These are phyloP conservation scores for Aspergillus carlsbadensis DNA, from an alignment of 495 filamentous ascomycete genomes.

Conservation along the genomic window DNA sequence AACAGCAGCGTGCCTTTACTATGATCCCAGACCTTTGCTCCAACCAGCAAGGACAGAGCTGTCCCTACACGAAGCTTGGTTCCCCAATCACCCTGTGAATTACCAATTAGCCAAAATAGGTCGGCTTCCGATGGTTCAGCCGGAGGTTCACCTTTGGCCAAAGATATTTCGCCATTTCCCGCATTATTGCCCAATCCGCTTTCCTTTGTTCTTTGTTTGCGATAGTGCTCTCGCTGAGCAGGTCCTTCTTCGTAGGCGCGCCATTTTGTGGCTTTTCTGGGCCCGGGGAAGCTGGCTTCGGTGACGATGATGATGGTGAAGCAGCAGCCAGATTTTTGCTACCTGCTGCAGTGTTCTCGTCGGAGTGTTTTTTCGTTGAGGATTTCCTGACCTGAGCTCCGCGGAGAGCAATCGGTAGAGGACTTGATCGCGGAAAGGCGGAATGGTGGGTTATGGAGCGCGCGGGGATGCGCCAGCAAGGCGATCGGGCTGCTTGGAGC, in stretches of 20 bases:
- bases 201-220: slow-evolving; percentile 84
- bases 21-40: slow-evolving; percentile 64
- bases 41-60: slow-evolving; percentile 76
- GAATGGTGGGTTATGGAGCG: slow-evolving; percentile 30
- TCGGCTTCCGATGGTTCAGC: background rate
- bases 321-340: slow-evolving; percentile 11
- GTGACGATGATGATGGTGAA: slow-evolving; percentile 17
- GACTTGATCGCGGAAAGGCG: slow-evolving; percentile 28
- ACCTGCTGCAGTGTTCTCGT: slow-evolving; percentile 13
- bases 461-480: slow-evolving; percentile 38
- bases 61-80: slow-evolving; percentile 82
- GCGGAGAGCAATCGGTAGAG: slow-evolving; percentile 23
- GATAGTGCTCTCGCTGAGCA: slow-evolving; percentile 55
- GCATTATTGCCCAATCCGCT: slow-evolving; percentile 98
- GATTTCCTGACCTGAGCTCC: slow-evolving; percentile 32
- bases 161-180: slow-evolving; percentile 94
- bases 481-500: slow-evolving; percentile 42
- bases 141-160: slow-evolving; percentile 75
- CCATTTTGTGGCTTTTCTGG: slow-evolving; percentile 24
- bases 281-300: slow-evolving; percentile 21
- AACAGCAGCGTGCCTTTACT: background rate
- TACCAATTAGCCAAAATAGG: slow-evolving; percentile 16
- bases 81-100: slow-evolving; percentile 62
- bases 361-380: slow-evolving; percentile 26
- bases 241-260: slow-evolving; percentile 43